Evolutionary conservation across 495 filamentous ascomycete genomes (phyloP), one percentile per base, ranked within the genome.

Genomic region (Aspergillus affinis): DNA sequence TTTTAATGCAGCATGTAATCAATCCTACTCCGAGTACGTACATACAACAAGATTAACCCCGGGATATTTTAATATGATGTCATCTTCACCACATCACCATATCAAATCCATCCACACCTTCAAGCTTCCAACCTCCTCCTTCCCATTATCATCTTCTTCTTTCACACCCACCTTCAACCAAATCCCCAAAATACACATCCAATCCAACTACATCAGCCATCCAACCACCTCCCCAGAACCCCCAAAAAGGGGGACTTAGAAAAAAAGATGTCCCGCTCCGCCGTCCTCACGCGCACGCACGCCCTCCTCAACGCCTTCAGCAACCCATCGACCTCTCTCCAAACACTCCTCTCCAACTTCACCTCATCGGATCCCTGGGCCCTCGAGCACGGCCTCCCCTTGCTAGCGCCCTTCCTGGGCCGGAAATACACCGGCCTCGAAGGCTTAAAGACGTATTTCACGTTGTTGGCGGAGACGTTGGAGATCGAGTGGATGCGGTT

Each of bases 321-420:
- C 48, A 59, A 67, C 57, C 61, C 70, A 45, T 60, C 65, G 2
- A 36, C 71, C 2, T 60, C 54, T 62, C 48, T 69, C 9, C 48
- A 66, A 20, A 51, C 48, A 19, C 70, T 86, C 54, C 72, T 84
- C 27, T 50, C 70, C 30, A 71, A 81, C 63, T 86, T 87, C 79
- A 84, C 83, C 55, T 61, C 65, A 23, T 71, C 72, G 15, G 53
- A 69, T 3, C 74, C 77, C 5, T 51, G 73, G 5, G 76, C 78
- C 48, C 70, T 77, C 68, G 86, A 88, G 61, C 82, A 88, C 71
- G 86, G 86, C 7, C 78, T 84, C 12, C 83, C 81, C 4, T 78
- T 80, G 56, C 69, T 88, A 1, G 84, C 84, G 12, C 85, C 86
- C 10, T 88, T 87, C 63, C 72, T 88, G 0, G 85, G 86, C 18